A percentile compares a stretch with the other conserved stretches of the same genome.
Conservation (phyloP, 1,284 basidiomycete species). For the Austroboletus niveus region DNA sequence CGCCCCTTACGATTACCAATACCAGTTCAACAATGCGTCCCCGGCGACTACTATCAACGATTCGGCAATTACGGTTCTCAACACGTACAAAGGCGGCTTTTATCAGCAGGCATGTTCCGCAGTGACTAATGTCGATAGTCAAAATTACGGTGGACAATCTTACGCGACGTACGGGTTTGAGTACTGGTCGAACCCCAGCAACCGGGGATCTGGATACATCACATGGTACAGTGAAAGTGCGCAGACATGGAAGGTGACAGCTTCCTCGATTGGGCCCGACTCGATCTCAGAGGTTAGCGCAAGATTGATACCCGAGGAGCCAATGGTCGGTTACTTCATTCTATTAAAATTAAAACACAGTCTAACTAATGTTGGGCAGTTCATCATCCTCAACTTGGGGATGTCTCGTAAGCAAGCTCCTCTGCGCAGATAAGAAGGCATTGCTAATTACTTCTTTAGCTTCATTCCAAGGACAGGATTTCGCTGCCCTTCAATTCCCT, state of each 20-base stretch:
- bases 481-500: slow-evolving; percentile 64
- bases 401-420: slow-evolving; percentile 49
- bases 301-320: slow-evolving; percentile 71
- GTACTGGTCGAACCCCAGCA: slow-evolving; percentile 65
- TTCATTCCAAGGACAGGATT: slow-evolving; percentile 69
- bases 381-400: slow-evolving; percentile 73
- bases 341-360: background rate
- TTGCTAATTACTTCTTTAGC: slow-evolving; percentile 31
- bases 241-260: slow-evolving; percentile 65
- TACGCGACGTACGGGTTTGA: slow-evolving; percentile 71
- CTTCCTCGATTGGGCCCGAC: slow-evolving; percentile 62
- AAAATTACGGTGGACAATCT: slow-evolving; percentile 51
- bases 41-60: slow-evolving; percentile 57
- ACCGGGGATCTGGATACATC: slow-evolving; percentile 65
- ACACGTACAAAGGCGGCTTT: slow-evolving; percentile 72
- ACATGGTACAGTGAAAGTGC: slow-evolving; percentile 68
- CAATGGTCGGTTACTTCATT: slow-evolving; percentile 48
- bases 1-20: slow-evolving; percentile 77
- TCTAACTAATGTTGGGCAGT: slow-evolving; percentile 41
- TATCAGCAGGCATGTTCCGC: slow-evolving; percentile 81
- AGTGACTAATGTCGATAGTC: slow-evolving; percentile 52
- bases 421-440: background rate
- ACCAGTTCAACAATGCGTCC: slow-evolving; percentile 56
- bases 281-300: slow-evolving; percentile 48
- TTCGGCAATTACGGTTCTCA: slow-evolving; percentile 50